Evolutionary conservation across 768 basidiomycete species (phyloP), one percentile per base, ranked within the genome.

Genomic region (Podaxis rugospora): DNA sequence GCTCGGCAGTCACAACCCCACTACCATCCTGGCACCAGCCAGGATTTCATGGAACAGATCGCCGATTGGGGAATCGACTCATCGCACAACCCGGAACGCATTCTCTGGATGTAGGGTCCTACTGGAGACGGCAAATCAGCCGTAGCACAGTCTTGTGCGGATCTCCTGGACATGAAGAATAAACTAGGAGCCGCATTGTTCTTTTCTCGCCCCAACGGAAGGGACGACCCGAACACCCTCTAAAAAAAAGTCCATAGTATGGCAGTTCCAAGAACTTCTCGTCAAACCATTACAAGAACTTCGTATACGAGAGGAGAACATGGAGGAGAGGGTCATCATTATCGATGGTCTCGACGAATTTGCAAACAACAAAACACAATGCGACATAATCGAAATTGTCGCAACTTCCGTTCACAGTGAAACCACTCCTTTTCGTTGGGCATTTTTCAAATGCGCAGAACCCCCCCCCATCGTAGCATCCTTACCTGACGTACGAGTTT

Each of bases 301-400:
- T 11, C 50, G 14, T 10, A 13, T 5, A 28, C 7, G 27, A 13
- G 28, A 3, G 5, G 10, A 21, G 11, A n/a, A 40, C 42, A 37
- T 21, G 37, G 11, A 37, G 3, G 27, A 32, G 1, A 52, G 25
- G 27, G 13, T 58, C n/a, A 44, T 61, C 40, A 23, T 61, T 23
- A 55, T 61, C n/a, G 60, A 61, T 49, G 60, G 60, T 13, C 21
- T 61, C 13, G 60, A 61, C 52, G 60, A 61, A 42, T 61, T 44
- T 36, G 28, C 21, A 6, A 42, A 37, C 28, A 21, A 18, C n/a
- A 28, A 58, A 25, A 21, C 25, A 10, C 46, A 32, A 13, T n/a
- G 25, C 16, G 28, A 35, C 5, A 40, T 58, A 5, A 37, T 50
- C 47, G 28, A 58, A 27, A 51, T 28, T 3, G 27, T 51, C 27